Evolutionary conservation across 164 flowering plant genomes (phyloP).

Genomic region (Warburgia ugandensis): DNA sequence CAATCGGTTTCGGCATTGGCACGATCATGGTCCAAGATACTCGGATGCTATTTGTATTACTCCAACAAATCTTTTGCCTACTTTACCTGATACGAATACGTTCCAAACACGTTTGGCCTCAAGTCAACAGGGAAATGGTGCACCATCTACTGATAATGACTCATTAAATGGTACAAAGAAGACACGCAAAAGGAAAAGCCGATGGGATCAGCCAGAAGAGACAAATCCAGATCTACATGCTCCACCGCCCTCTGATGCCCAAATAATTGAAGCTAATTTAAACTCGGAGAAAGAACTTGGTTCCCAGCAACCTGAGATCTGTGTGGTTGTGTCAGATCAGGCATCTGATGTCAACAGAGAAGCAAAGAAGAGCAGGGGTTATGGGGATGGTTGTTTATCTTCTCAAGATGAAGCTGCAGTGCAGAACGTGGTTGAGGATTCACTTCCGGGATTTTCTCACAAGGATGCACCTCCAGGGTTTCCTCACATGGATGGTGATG

Average conservation of each 20-base stretch:
- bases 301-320: conserved; percentile 8
- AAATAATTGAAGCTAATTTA: conserved; percentile 13
- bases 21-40: conserved; percentile 28
- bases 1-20: conserved; percentile 27
- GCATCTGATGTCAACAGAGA: conserved; percentile 8
- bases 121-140: conserved; percentile 15
- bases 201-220: conserved; percentile 77
- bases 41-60: conserved; percentile 27
- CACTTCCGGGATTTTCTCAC: conserved; percentile 21
- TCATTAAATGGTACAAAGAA: conserved; percentile 19
- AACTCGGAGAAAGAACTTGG: conserved; percentile 13
- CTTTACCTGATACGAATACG: conserved; percentile 14
- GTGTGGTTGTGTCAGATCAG: conserved; percentile 7
- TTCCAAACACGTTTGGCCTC: neutral
- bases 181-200: conserved; percentile 73
- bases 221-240: conserved; percentile 9
- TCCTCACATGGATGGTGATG: conserved; percentile 16
- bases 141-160: conserved; percentile 12
- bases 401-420: conserved; percentile 8
- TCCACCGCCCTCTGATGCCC: conserved; percentile 19
- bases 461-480: conserved; percentile 8
- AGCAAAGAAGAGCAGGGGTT: too few relatives aligned
- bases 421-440: conserved; percentile 15
- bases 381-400: too few relatives aligned
- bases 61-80: conserved; percentile 14